These are phyloP conservation scores for Corymbia citriodora DNA, from an alignment of 441 rosid genomes.

Conservation along the genomic window DNA sequence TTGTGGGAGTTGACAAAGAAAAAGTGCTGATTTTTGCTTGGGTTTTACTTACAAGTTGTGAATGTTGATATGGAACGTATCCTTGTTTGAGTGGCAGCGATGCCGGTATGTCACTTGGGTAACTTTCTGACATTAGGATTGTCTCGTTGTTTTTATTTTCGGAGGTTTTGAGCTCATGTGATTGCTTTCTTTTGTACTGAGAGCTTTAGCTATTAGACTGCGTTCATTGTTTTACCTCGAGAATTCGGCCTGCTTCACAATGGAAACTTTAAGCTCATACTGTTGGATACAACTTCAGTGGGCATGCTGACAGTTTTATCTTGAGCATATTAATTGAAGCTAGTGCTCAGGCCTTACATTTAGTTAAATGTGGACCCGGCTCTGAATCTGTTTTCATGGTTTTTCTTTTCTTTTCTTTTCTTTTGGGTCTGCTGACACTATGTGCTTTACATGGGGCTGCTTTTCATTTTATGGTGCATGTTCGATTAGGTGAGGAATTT, in stretches of 20 bases:
- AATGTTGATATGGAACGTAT: not conserved
- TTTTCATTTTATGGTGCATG: slow-evolving; percentile 7
- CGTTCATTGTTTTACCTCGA: not conserved
- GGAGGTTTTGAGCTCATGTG: not conserved
- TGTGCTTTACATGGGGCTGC: not conserved
- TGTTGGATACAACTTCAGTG: not conserved
- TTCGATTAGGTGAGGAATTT: slow-evolving; percentile 10
- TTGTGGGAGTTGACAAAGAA: not conserved
- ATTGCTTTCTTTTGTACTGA: not conserved
- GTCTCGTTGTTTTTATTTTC: not conserved
- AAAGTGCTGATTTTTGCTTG: not conserved
- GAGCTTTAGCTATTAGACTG: not conserved
- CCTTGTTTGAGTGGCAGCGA: not conserved
- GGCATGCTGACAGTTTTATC: not conserved
- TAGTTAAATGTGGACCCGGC: not conserved
- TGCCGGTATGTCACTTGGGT: not conserved
- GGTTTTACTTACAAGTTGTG: not conserved
- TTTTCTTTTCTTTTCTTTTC: not conserved
- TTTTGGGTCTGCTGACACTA: not conserved
- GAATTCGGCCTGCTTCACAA: not conserved
- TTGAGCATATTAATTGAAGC: not conserved
- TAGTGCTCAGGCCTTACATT: not conserved
- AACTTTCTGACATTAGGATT: not conserved
- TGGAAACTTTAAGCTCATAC: not conserved
- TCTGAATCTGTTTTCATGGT: not conserved